A percentile compares a stretch with the other conserved stretches of the same genome.
phyloP scores from a whole-genome alignment of 2,329 filamentous ascomycete species.

The Epichloe gansuensis region DNA sequence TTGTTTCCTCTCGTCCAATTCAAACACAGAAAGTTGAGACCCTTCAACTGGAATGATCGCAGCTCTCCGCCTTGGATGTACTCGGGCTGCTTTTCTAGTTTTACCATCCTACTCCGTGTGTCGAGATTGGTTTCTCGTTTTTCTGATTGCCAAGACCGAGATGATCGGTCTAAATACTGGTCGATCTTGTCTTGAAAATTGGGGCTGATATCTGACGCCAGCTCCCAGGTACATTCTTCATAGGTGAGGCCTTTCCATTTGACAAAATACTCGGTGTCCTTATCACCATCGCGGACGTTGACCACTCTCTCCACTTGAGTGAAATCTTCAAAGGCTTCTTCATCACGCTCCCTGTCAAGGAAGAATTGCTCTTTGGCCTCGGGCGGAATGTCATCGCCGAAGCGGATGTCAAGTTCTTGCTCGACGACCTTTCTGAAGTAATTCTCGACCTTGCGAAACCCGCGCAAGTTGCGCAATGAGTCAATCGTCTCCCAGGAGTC shows the following conservation, averaged over 20 bases:
- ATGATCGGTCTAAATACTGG: slow-evolving; percentile 73
- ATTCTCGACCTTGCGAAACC: slow-evolving; percentile 83
- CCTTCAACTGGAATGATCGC: slow-evolving; percentile 84
- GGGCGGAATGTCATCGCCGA: slow-evolving; percentile 63
- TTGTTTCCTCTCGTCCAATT: slow-evolving; percentile 94
- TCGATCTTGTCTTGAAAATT: slow-evolving; percentile 85
- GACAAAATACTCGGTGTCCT: slow-evolving; percentile 77
- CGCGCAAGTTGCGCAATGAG: slow-evolving; percentile 62
- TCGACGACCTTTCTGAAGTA: slow-evolving; percentile 79
- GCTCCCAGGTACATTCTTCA: slow-evolving; percentile 91
- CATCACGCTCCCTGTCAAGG: slow-evolving; percentile 83
- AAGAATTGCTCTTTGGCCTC: slow-evolving; percentile 90
- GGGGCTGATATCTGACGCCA: slow-evolving; percentile 58
- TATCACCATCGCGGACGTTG: slow-evolving; percentile 65
- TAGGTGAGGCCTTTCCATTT: slow-evolving; percentile 97
- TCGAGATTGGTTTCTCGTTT: slow-evolving; percentile 61
- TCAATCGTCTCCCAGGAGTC: slow-evolving; percentile 86
- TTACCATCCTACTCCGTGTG: slow-evolving; percentile 62
- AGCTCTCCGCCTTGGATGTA: slow-evolving; percentile 80
- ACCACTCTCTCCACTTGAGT: slow-evolving; percentile 91
- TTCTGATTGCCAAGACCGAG: slow-evolving; percentile 71
- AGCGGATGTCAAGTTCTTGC: slow-evolving; percentile 65
- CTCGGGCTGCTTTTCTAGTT: slow-evolving; percentile 66
- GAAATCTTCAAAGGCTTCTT: slow-evolving; percentile 80
- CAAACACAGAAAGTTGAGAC: slow-evolving; percentile 88